Base-by-base conservation (phyloP, 2,329 filamentous ascomycete species). In the Calonectria pauciramosa region DNA sequence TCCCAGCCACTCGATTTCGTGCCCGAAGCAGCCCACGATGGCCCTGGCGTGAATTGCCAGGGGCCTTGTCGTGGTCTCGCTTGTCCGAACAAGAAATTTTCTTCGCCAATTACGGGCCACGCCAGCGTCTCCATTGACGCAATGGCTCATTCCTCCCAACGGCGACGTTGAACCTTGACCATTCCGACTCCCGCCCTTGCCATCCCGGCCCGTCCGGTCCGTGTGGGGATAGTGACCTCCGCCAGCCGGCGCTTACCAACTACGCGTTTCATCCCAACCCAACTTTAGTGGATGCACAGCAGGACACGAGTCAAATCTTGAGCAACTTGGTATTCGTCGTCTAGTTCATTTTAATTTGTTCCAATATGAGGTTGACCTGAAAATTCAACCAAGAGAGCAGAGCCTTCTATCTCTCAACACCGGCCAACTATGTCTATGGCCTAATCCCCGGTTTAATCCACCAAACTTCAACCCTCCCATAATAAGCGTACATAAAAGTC, bases 401-500 rank as follows among this genome's bases (percentile, higher is more conserved):
- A 47, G 51, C 41, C 64, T 60, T 73, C 67, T 67, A 36, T 32
- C 60, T 66, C 26, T 47, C 49, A 26, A 66, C 56, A 69, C 49
- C 59, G 14, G 49, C 65, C 59, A 70, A 51, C 34, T 14, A 65
- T 49, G 28, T 65, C 47, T 64, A 36, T 34, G 51, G 26, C 65
- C 41, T 28, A 32, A 41, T 56, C 41, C 71, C 44, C 34, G 20
- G 26, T 54, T 51, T 73, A 60, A 59, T 70, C 51, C 32, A 28
- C 51, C 59, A 59, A 60, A 70, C 49, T 52, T 26, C 14, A 59
- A 59, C 64, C 41, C 41, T 70, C 74, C 51, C 71, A 64, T 59
- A 69, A 78, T 72, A 77, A 74, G 71, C 74, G 68, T 78, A 73
- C 75, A 74, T 80, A 76, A 79, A 41, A 74, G 70, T 80, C 79